A percentile compares a stretch with the other conserved stretches of the same genome.
Conservation (phyloP, 73 alveolate species). For the Durusdinium trenchii region DNA sequence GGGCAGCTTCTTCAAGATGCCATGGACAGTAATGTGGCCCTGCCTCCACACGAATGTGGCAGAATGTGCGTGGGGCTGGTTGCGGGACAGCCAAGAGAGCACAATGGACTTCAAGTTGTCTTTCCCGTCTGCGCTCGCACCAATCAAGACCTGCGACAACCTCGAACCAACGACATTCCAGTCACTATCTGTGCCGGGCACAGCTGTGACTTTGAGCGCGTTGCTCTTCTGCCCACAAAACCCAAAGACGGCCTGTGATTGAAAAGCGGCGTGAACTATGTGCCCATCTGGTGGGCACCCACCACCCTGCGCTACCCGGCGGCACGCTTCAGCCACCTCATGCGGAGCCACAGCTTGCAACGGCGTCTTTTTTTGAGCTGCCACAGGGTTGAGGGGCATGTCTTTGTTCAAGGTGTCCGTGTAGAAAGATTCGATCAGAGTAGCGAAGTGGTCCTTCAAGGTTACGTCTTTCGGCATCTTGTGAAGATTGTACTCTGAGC, state of each 20-base stretch:
- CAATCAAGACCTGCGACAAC: not conserved
- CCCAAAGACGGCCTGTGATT: not conserved
- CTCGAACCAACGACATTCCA: not conserved
- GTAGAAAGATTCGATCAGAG: not conserved
- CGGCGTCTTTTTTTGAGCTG: not conserved
- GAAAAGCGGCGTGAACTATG: not conserved
- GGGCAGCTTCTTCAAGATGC: too few relatives aligned
- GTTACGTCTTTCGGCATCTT: not conserved
- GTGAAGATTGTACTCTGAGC: conserved; percentile 6
- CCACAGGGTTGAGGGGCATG: not conserved
- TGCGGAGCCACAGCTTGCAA: not conserved
- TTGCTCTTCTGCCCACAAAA: not conserved
- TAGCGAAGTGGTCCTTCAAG: not conserved
- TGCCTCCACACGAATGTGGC: not conserved
- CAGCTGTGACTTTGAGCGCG: not conserved
- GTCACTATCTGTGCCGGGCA: not conserved
- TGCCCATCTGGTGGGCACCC: not conserved
- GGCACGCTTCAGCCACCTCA: not conserved
- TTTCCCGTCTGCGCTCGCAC: not conserved
- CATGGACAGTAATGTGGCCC: too few relatives aligned
- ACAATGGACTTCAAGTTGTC: not conserved
- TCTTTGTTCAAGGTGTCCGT: not conserved
- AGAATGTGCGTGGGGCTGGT: not conserved
- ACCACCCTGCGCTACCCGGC: not conserved
- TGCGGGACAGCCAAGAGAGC: not conserved